phyloP scores from a whole-genome alignment of 345 rosid genomes.

The Dipteronia dyeriana region DNA sequence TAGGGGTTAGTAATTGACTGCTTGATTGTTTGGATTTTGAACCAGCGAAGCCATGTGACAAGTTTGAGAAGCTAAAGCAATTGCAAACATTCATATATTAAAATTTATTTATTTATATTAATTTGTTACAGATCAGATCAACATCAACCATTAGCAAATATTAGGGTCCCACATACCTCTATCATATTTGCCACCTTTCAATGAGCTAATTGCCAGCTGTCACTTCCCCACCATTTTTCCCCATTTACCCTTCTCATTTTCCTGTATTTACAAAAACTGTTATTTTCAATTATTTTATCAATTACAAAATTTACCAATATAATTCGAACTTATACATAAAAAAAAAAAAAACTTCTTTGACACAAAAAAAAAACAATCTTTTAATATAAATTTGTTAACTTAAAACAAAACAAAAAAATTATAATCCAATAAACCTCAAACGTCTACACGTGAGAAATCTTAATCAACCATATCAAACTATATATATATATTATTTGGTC shows the following conservation, averaged over 20 bases:
- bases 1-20: slow-evolving; percentile 15
- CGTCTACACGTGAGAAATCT: not conserved
- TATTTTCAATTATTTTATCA: no score
- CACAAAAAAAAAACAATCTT: no score
- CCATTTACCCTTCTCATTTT: slow-evolving; percentile 6
- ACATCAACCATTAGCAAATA: slow-evolving; percentile 1
- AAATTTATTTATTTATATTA: no score
- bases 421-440: no score
- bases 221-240: slow-evolving; percentile 23
- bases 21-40: slow-evolving; percentile 22
- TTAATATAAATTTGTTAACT: no score
- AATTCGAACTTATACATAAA: no score
- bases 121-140: slow-evolving; percentile 8
- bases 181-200: slow-evolving; percentile 23
- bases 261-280: no score
- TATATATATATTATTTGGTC: no score
- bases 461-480: no score
- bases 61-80: not conserved
- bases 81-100: not conserved
- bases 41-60: slow-evolving; percentile 50
- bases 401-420: no score
- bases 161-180: not conserved
- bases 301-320: no score
- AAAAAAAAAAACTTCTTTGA: no score
- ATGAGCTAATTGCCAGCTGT: slow-evolving; percentile 41